Conservation (phyloP, 345 rosid genomes). For the Bruguiera parviflora region DNA sequence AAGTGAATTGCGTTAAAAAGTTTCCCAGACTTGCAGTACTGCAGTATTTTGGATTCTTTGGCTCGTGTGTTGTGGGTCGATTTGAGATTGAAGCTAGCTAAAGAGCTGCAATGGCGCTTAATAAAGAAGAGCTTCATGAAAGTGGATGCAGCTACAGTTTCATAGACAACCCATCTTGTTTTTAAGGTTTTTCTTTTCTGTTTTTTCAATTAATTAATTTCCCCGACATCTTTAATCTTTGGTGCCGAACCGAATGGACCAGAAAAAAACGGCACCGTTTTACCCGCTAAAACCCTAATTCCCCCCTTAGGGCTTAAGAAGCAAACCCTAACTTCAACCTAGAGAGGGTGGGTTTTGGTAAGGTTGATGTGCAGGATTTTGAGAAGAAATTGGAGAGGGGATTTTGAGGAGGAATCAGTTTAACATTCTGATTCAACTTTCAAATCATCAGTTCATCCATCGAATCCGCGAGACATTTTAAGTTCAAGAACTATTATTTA, state of each 20-base stretch:
- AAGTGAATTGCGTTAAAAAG: slow-evolving; percentile 53
- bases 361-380: slow-evolving; percentile 33
- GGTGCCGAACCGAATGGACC: no score
- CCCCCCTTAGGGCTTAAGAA: slow-evolving; percentile 23
- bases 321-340: slow-evolving; percentile 20
- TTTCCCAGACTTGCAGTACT: slow-evolving; percentile 50
- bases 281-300: slow-evolving; percentile 6
- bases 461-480: no score
- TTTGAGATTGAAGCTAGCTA: slow-evolving; percentile 19
- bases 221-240: no score
- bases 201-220: no score
- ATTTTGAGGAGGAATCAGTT: slow-evolving; percentile 12
- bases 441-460: no score
- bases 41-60: slow-evolving; percentile 39
- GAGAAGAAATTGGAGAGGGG: slow-evolving; percentile 28
- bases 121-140: slow-evolving; percentile 40
- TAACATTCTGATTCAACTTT: no score
- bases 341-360: slow-evolving; percentile 27
- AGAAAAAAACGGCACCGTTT: no score
- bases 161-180: no score
- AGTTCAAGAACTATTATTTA: no score
- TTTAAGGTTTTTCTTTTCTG: no score
- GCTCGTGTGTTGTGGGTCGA: slow-evolving; percentile 16
- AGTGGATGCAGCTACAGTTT: background rate
- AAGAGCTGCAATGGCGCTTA: slow-evolving; percentile 43